Evolutionary conservation across 768 basidiomycete genomes (phyloP), one percentile per base, ranked within the genome.

Genomic region (Lentinula sp.): DNA sequence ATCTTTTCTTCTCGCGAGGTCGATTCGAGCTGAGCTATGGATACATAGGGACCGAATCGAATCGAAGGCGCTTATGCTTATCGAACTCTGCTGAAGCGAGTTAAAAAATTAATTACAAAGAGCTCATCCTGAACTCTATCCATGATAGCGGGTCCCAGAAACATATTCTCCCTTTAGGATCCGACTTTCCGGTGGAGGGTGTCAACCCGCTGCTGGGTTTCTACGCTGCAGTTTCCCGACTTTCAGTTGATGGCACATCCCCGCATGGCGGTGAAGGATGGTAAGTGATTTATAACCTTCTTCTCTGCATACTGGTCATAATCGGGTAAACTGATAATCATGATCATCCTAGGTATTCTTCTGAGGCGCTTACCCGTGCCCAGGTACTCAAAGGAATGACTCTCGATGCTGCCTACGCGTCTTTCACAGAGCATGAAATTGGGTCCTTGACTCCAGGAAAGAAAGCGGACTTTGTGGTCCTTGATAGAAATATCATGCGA

Each of bases 331-430:
- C 21, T 13, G 8, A 45, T n/a, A 7, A 15, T n/a, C 6, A 43
- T 62, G 6, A 18, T n/a, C n/a, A 28, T n/a, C 3, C 15, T 11
- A 94, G 93, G 93, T 95, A 82, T 68, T 77, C 89, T 0, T 72
- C 81, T 0, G 82, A 98, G 70, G 78, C 80, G n/a, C 76, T 98
- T 11, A 88, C 91, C 4, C 83, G 94, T 4, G 76, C 78, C 15
- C 87, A 98, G 70, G 91, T 95, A 0, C 76, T 98, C 32, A 90
- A 88, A 70, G 91, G 95, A 10, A 93, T 95, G 89, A 96, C 95
- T 0, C 75, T 89, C 34, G 92, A 93, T 64, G 86, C 93, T 0
- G 95, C 95, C 1, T 94, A 92, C 65, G 95, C 95, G 0, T 84
- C 89, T 0, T 95, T 95, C 67, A 75, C 84, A 1, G 92, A 94